Evolutionary conservation across 2,329 filamentous ascomycete genomes (phyloP), one percentile per base, ranked within the genome.

Genomic region (Cercospora zeae-maydis): DNA sequence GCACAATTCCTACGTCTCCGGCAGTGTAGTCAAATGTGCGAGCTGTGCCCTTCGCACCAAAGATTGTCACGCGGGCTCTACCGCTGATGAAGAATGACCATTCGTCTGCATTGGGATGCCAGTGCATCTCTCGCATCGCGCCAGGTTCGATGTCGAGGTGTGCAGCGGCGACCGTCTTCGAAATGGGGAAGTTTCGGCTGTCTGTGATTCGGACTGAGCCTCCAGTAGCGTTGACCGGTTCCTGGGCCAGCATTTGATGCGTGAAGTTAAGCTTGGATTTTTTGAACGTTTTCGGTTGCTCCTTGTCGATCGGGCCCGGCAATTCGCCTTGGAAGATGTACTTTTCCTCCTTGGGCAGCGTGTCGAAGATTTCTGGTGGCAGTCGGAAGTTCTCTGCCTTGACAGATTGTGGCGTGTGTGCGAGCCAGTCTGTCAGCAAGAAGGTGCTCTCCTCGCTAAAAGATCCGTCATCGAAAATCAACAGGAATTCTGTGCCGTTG

Each of bases 61-160:
- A 93, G 67, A 93, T 84, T 13, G 89, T 92, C 13, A 92, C 84
- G 33, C 90, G 84, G 0, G 88, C 90, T 42, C 85, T 84, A 0
- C 90, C 90, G 27, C 78, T 78, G 73, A 93, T 84, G 79, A 93
- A 92, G 76, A 90, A 93, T 6, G 86, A 89, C 89, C 89, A 93
- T 75, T 92, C 89, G 71, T 92, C 90, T 11, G 88, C 88, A 49
- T 85, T 86, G 0, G 89, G 88, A 72, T 93, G 90, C 90, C 90
- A 93, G 78, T 93, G 90, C 82, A 93, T 91, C 77, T 92, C 89
- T 9, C 89, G 84, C 73, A 92, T 80, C 0, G 87, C 88, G 13
- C 88, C 88, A 0, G 89, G 89, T 66, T 88, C 80, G 64, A 93
- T 89, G 37, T 84, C 83, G 16, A 90, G 83, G 70, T 92, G 83